Percentiles rank a stretch among this genome's conserved stretches.
phyloP scores from a whole-genome alignment of 2,329 filamentous ascomycete species.

The Diaporthe aspalathi region DNA sequence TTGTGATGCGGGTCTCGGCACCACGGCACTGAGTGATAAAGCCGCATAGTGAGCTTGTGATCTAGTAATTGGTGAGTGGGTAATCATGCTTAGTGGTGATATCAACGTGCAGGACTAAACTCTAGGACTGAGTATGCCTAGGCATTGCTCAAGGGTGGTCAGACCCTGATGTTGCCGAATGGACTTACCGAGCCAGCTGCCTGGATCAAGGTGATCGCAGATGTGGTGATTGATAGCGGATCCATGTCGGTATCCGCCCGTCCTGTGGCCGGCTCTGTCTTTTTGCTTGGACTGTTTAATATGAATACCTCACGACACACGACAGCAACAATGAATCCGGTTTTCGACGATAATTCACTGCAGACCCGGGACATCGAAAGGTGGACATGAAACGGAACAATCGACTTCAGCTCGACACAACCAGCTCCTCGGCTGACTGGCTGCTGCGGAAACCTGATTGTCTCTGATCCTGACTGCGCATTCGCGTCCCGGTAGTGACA shows the following conservation, averaged over 20 bases:
- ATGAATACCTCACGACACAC: background rate
- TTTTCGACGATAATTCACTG: too few relatives aligned
- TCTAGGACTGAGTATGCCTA: background rate
- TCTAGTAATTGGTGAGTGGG: constrained; percentile 11
- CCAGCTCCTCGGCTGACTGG: background rate
- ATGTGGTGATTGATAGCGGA: constrained; percentile 36
- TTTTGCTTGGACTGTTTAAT: background rate
- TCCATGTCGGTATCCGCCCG: constrained; percentile 26
- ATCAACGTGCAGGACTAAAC: background rate
- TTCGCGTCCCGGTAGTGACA: background rate
- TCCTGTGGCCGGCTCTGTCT: background rate
- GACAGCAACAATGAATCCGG: background rate
- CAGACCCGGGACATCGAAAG: too few relatives aligned
- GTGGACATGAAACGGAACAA: background rate
- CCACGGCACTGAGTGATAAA: constrained; percentile 40
- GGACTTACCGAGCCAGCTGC: constrained; percentile 38
- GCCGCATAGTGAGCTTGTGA: constrained; percentile 36
- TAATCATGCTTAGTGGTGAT: background rate
- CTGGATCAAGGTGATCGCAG: constrained; percentile 35
- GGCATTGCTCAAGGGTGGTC: background rate
- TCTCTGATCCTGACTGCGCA: background rate
- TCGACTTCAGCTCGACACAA: background rate
- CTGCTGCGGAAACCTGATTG: background rate
- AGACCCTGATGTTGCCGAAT: background rate
- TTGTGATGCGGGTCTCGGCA: constrained; percentile 39